Evolutionary conservation across 106 monocot species (phyloP).

Genomic region (Vanilla planifolia): DNA sequence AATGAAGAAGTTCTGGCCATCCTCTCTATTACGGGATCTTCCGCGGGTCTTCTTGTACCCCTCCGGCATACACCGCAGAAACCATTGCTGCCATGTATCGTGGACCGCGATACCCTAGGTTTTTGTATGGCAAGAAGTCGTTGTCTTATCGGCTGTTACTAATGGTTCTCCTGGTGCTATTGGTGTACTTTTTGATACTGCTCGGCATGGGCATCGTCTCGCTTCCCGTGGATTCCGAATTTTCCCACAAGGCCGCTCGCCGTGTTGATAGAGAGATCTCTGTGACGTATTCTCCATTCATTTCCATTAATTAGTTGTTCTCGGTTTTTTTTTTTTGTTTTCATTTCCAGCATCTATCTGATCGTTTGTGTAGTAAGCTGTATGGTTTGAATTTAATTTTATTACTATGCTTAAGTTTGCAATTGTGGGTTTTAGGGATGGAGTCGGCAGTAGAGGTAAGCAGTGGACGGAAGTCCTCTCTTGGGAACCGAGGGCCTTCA

Average conservation of each 20-base stretch:
- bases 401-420: neutral
- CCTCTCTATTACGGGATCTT: too few species aligned
- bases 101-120: conserved; percentile 20
- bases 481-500: conserved; percentile 80
- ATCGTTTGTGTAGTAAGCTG: neutral
- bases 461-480: conserved; percentile 86
- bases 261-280: conserved; percentile 21
- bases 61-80: too few species aligned
- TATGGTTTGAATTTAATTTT: neutral
- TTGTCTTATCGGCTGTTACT: conserved; percentile 41
- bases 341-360: neutral
- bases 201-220: conserved; percentile 70
- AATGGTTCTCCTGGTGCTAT: conserved; percentile 35
- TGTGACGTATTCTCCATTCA: conserved; percentile 15
- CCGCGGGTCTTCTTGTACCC: too few species aligned
- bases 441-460: conserved; percentile 33
- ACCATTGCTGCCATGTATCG: conserved; percentile 22
- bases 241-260: conserved; percentile 11
- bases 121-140: conserved; percentile 23
- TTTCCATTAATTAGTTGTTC: neutral
- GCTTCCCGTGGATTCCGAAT: conserved; percentile 39
- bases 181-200: conserved; percentile 49
- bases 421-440: conserved; percentile 26
- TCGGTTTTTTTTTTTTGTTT: neutral
- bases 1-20: too few species aligned